Percentiles rank a stretch among this genome's conserved stretches.
Conservation (phyloP, 257 asterid genomes). For the Primulina eburnea region DNA sequence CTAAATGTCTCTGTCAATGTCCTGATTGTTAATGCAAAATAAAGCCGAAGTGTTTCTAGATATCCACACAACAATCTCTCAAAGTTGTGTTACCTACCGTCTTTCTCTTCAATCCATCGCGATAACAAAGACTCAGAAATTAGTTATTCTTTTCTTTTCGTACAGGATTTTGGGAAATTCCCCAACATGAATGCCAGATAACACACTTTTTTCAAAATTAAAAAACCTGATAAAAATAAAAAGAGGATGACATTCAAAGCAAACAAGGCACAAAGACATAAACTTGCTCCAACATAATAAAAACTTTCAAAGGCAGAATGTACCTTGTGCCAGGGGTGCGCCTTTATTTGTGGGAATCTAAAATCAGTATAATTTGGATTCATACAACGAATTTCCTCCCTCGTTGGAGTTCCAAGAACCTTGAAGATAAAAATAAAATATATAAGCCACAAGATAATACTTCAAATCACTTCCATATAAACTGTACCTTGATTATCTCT, state of each 20-base stretch:
- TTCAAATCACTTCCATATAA: conserved; percentile 17
- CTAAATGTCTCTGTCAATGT: neutral
- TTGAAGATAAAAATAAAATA: conserved; percentile 31
- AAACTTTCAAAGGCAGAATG: conserved; percentile 7
- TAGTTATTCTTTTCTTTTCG: neutral
- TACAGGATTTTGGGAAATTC: neutral
- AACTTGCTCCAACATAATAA: neutral
- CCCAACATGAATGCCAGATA: neutral
- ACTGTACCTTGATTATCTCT: conserved; percentile 80
- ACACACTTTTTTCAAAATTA: neutral
- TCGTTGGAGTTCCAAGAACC: conserved; percentile 97
- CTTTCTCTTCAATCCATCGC: neutral
- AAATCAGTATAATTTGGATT: conserved; percentile 85
- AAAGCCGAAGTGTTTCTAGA: neutral
- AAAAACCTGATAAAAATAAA: neutral
- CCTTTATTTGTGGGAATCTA: conserved; percentile 92
- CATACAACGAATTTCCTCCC: conserved; percentile 97
- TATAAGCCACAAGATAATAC: conserved; percentile 13
- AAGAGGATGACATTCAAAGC: neutral
- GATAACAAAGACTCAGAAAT: neutral
- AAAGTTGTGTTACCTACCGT: neutral
- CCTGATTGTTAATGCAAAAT: neutral
- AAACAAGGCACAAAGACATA: neutral
- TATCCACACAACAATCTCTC: neutral
- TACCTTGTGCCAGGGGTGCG: conserved; percentile 99